Percentiles rank a stretch among this genome's conserved stretches.
phyloP scores from a whole-genome alignment of 140 eudicot species.

The Flaveria floridana region DNA sequence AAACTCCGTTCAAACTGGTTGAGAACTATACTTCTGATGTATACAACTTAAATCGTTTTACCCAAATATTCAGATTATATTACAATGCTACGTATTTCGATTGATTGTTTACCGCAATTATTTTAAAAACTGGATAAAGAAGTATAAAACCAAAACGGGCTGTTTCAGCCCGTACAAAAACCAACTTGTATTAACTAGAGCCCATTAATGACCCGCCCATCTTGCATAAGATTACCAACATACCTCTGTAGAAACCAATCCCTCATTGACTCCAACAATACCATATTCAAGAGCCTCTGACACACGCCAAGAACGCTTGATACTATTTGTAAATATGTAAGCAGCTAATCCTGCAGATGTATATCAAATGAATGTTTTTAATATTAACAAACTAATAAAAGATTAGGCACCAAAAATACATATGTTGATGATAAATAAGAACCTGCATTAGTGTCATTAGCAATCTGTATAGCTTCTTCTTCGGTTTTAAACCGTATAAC shows the following conservation, averaged over 20 bases:
- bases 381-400: not conserved
- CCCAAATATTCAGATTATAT: not conserved
- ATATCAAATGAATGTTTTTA: slow-evolving; percentile 3
- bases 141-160: not conserved
- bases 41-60: not conserved
- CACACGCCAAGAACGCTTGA: slow-evolving; percentile 82
- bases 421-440: slow-evolving; percentile 2
- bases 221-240: slow-evolving; percentile 18
- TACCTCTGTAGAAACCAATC: slow-evolving; percentile 90
- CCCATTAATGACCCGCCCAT: not conserved
- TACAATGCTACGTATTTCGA: not conserved
- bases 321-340: slow-evolving; percentile 59
- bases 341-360: slow-evolving; percentile 79
- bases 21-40: not conserved
- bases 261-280: slow-evolving; percentile 88
- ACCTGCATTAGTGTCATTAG: slow-evolving; percentile 96
- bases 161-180: slow-evolving; percentile 1
- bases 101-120: not conserved
- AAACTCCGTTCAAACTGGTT: not conserved
- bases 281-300: slow-evolving; percentile 96
- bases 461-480: slow-evolving; percentile 84
- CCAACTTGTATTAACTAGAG: not conserved
- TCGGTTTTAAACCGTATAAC: slow-evolving; percentile 77
- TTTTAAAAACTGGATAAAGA: not conserved
- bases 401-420: slow-evolving; percentile 51